A percentile compares a stretch with the other conserved stretches of the same genome.
Conservation (phyloP, 78 protist species). For the Emiliania huxleyi region DNA sequence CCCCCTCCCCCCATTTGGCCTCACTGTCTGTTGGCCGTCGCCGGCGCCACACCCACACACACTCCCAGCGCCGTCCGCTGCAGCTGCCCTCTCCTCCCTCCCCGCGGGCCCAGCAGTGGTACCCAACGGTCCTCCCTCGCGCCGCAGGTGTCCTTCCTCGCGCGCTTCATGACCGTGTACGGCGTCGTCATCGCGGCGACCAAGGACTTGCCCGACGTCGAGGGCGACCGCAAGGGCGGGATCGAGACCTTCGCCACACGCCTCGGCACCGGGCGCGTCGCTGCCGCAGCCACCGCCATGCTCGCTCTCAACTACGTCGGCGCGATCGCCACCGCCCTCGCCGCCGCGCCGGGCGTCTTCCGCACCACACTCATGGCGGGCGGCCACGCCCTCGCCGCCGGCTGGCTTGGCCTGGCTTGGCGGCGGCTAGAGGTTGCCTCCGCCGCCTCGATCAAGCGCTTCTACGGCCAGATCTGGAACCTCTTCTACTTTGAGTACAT, state of each 20-base stretch:
- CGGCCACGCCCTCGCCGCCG: neutral
- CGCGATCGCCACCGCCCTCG: neutral
- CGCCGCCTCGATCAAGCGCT: neutral
- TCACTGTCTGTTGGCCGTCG: too few relatives aligned
- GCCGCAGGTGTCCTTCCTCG: slow-evolving; percentile 28
- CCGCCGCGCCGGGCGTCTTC: neutral
- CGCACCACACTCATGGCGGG: neutral
- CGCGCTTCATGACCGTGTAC: slow-evolving; percentile 35
- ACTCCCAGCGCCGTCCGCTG: too few relatives aligned
- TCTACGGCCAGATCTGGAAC: slow-evolving; percentile 28
- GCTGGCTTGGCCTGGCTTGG: neutral
- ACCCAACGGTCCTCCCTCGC: too few relatives aligned
- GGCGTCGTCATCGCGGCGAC: slow-evolving; percentile 38
- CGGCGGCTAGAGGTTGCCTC: neutral
- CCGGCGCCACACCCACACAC: too few relatives aligned
- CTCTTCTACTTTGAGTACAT: slow-evolving; percentile 24
- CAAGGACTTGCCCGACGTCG: slow-evolving; percentile 42
- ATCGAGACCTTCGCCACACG: slow-evolving; percentile 10
- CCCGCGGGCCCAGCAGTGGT: neutral
- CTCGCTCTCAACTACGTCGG: slow-evolving; percentile 11
- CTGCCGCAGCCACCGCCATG: neutral
- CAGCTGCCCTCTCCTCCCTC: too few relatives aligned
- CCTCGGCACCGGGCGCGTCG: neutral
- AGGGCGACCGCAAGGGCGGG: slow-evolving; percentile 3
- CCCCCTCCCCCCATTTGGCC: too few relatives aligned